phyloP scores from a whole-genome alignment of 2,329 filamentous ascomycete species.

The Tolypocladium inflatum region DNA sequence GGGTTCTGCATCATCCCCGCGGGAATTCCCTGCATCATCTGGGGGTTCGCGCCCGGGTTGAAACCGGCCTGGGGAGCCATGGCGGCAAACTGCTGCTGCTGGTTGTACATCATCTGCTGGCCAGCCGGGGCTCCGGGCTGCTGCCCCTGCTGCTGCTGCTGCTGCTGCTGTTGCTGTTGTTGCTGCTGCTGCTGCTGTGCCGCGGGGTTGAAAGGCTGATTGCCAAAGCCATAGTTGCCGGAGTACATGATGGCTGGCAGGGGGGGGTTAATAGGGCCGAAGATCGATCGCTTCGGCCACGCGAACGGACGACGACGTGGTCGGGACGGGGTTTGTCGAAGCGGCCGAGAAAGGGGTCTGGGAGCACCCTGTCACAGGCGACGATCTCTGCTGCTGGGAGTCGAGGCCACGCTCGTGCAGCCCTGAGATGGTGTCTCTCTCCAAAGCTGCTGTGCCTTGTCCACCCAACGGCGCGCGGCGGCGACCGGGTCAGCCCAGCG shows the following conservation, averaged over 20 bases:
- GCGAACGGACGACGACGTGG: background rate
- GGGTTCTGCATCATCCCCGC: constrained; percentile 55
- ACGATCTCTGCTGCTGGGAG: background rate
- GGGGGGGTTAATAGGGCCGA: background rate
- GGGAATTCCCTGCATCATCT: constrained; percentile 46
- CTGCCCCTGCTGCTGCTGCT: constrained; percentile 36
- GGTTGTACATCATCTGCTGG: constrained; percentile 51
- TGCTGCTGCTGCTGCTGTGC: constrained; percentile 34
- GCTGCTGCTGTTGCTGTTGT: constrained; percentile 34
- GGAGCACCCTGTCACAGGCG: background rate
- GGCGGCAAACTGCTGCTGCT: constrained; percentile 42
- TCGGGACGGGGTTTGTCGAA: background rate
- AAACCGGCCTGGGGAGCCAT: constrained; percentile 44
- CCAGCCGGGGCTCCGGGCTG: constrained; percentile 26
- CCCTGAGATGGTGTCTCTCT: background rate
- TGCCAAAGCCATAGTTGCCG: constrained; percentile 44
- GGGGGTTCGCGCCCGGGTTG: constrained; percentile 38
- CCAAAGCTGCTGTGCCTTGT: background rate
- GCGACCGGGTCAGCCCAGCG: background rate
- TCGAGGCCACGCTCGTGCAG: background rate
- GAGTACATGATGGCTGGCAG: constrained; percentile 37
- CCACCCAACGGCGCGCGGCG: background rate
- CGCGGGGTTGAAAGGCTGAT: constrained; percentile 40
- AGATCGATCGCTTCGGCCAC: background rate
- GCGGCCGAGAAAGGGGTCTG: background rate